Conservation (phyloP, 2,329 filamentous ascomycete genomes). For the Neoarthrinium moseri region DNA sequence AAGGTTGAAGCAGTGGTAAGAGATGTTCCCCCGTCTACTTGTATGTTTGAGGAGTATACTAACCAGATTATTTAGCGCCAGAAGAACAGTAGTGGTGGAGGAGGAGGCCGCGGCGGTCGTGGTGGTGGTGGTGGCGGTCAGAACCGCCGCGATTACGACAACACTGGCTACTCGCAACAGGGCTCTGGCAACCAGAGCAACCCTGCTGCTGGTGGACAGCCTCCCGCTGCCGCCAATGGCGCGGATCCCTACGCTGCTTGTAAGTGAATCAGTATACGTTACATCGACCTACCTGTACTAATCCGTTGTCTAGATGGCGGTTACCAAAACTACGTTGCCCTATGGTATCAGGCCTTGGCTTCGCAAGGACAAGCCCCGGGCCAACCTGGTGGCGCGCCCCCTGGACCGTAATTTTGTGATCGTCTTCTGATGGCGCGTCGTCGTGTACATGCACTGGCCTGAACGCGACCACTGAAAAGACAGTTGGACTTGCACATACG, state of each 20-base stretch:
- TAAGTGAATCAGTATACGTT: conserved; percentile 37
- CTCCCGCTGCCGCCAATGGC: conserved; percentile 43
- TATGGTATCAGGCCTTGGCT: conserved; percentile 75
- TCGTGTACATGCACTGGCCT: no score
- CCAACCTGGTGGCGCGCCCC: conserved; percentile 34
- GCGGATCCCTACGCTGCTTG: conserved; percentile 75
- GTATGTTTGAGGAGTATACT: conserved; percentile 25
- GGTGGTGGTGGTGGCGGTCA: conserved; percentile 40
- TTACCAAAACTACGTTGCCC: conserved; percentile 74
- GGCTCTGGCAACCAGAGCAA: conserved; percentile 40
- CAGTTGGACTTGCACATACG: no score
- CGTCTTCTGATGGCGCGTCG: not conserved
- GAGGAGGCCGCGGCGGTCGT: no score
- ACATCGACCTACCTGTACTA: conserved; percentile 14
- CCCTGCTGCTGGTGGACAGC: conserved; percentile 35
- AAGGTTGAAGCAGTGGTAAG: conserved; percentile 88
- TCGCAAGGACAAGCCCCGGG: conserved; percentile 44
- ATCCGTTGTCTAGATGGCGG: conserved; percentile 64
- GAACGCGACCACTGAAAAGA: no score
- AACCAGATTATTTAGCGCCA: conserved; percentile 41
- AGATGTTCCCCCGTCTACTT: no score
- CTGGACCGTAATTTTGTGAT: conserved; percentile 31
- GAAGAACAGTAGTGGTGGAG: conserved; percentile 51
- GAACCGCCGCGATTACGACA: conserved; percentile 53
- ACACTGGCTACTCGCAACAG: conserved; percentile 50